Evolutionary conservation across 352 stramenopile genomes (phyloP), one percentile per base, ranked within the genome.

Genomic region (Globisporangium camurandrum): DNA sequence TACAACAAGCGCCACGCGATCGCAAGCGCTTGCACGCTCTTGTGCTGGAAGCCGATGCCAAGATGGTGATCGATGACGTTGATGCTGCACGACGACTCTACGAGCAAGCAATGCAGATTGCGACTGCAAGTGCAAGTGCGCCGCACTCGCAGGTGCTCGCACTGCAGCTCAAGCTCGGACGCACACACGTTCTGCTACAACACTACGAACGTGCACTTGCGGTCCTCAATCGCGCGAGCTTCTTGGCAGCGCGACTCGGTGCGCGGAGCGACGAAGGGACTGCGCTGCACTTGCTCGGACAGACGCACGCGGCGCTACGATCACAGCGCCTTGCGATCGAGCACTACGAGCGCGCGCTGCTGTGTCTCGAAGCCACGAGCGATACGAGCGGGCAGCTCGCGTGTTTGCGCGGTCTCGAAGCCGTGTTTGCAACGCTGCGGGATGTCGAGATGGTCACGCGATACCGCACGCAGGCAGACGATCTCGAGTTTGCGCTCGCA

Each of bases 331-430:
- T 71, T 22, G 74, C 71, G 20, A 68, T 89, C 2, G 61, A 84
- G 11, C 61, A 63, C 38, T 88, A 83, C 34, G 75, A 88, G 23
- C 61, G 54, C 28, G 70, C 75, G 0, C 48, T 88, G 3, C 11
- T 75, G 4, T 59, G 69, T 10, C 88, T 86, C 36, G 74, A 88
- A 43, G 58, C 64, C 38, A 24, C 69, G 3, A 57, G 62, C 2
- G 66, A 86, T 53, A 49, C 52, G 9, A 55, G 66, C 40, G 77
- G 75, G 1, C 55, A 89, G 42, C 33, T 84, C 5, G 36, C 48
- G 2, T 86, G 73, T 51, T 87, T 85, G 40, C 69, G 73, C 19
- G 74, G 75, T 4, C 54, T 89, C 9, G 65, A 89, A n/a, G 46
- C 47, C 2, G 46, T 59, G 3, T 84, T 80, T 49, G 20, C 49